Evolutionary conservation across 768 basidiomycete species (phyloP).

Genomic region (Rhizopogon vulgaris): DNA sequence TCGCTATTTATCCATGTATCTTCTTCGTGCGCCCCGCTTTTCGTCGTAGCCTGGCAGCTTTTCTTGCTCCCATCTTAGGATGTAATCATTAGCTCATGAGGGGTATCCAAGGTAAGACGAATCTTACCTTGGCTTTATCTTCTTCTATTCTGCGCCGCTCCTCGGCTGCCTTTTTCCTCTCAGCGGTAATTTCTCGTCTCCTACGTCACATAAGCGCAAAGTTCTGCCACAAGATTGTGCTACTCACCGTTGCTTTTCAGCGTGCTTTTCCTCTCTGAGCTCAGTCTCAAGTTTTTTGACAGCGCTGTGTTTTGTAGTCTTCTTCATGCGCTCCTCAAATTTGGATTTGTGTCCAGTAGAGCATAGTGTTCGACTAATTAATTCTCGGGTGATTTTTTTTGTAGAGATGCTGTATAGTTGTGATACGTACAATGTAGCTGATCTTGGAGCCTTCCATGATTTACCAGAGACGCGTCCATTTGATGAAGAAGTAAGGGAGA

Average conservation of each 20-base stretch:
- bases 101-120: background rate
- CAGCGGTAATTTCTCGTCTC: conserved; percentile 59
- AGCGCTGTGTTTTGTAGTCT: conserved; percentile 57
- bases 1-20: conserved; percentile 54
- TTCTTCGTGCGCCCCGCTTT: conserved; percentile 76
- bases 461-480: conserved; percentile 68
- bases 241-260: conserved; percentile 55
- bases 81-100: conserved; percentile 1
- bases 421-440: conserved; percentile 42
- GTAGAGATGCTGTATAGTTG: background rate
- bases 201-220: conserved; percentile 29
- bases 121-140: conserved; percentile 25
- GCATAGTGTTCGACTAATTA: conserved; percentile 59
- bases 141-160: conserved; percentile 55
- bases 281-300: conserved; percentile 70
- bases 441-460: conserved; percentile 52
- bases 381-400: background rate
- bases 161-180: conserved; percentile 67
- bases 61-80: conserved; percentile 72
- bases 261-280: conserved; percentile 70
- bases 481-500: conserved; percentile 49
- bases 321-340: conserved; percentile 68
- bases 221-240: background rate
- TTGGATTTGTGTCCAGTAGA: conserved; percentile 60
- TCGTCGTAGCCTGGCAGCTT: conserved; percentile 65